Conservation (phyloP, 352 stramenopile species). For the Albugo candida region DNA sequence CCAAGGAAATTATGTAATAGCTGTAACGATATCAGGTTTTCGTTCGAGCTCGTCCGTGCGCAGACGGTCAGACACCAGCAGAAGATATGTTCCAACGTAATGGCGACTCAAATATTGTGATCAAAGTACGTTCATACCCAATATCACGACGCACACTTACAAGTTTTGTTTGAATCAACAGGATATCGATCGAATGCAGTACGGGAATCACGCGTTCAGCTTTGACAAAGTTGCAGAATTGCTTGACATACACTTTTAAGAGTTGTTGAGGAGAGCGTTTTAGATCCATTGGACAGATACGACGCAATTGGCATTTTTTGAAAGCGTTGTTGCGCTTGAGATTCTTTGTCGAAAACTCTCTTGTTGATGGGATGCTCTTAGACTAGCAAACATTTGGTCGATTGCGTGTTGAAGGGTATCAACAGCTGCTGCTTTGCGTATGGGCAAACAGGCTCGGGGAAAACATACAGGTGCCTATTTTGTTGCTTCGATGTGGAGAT, state of each 20-base stretch:
- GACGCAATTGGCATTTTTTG: constrained; percentile 44
- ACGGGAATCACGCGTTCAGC: constrained; percentile 71
- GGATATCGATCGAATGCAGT: constrained; percentile 71
- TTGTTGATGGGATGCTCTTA: constrained; percentile 6
- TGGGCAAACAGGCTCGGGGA: constrained; percentile 70
- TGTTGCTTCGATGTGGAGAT: neutral
- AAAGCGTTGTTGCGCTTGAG: constrained; percentile 18
- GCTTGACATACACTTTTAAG: neutral
- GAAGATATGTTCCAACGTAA: constrained; percentile 76
- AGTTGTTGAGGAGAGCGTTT: neutral
- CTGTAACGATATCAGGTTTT: constrained; percentile 21
- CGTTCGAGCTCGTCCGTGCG: constrained; percentile 58
- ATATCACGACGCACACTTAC: too few relatives aligned
- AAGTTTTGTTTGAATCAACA: too few relatives aligned
- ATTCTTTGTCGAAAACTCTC: neutral
- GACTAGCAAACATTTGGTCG: constrained; percentile 71
- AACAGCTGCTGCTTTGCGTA: constrained; percentile 90
- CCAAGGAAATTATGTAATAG: neutral
- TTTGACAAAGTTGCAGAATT: constrained; percentile 40
- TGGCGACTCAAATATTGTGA: constrained; percentile 62
- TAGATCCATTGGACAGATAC: constrained; percentile 74
- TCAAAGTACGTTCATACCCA: constrained; percentile 25
- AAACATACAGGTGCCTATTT: constrained; percentile 54
- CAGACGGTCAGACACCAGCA: constrained; percentile 34
- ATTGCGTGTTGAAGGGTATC: constrained; percentile 82